Percentiles rank a stretch among this genome's conserved stretches.
These are phyloP conservation scores for Aspergillus vadensis DNA, from an alignment of 2,329 filamentous ascomycete genomes.

Conservation along the genomic window DNA sequence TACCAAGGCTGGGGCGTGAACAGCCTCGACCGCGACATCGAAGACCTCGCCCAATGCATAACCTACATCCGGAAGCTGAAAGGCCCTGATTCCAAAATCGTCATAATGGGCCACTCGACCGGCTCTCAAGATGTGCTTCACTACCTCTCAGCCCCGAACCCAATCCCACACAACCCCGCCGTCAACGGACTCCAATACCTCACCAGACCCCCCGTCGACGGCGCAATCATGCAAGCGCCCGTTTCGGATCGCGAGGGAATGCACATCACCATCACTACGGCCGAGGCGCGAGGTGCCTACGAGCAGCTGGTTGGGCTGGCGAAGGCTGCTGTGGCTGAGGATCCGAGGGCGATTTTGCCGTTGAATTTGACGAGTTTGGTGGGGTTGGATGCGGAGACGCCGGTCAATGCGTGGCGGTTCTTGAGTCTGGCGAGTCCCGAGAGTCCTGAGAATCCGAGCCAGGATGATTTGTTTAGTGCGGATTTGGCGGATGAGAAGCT, in stretches of 20 bases:
- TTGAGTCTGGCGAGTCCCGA: conserved; percentile 57
- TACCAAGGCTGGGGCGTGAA: conserved; percentile 58
- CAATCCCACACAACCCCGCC: conserved; percentile 31
- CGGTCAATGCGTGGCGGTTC: conserved; percentile 61
- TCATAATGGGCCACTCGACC: conserved; percentile 70
- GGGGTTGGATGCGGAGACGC: conserved; percentile 38
- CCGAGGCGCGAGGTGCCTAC: conserved; percentile 30
- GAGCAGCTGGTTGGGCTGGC: conserved; percentile 39
- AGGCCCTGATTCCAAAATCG: conserved; percentile 53
- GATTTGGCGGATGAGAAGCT: conserved; percentile 66
- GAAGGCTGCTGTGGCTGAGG: conserved; percentile 24
- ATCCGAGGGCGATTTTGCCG: conserved; percentile 31
- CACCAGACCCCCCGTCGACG: conserved; percentile 62
- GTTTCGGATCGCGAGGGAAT: conserved; percentile 74
- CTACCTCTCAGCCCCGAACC: conserved; percentile 56
- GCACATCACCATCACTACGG: conserved; percentile 35
- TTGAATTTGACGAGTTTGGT: conserved; percentile 36
- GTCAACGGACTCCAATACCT: conserved; percentile 33
- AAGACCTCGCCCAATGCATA: conserved; percentile 56
- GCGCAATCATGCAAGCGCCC: conserved; percentile 76
- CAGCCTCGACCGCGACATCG: conserved; percentile 56
- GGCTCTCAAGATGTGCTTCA: conserved; percentile 70
- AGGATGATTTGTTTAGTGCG: conserved; percentile 87
- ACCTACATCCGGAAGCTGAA: conserved; percentile 47
- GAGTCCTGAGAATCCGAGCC: conserved; percentile 60